phyloP scores from a whole-genome alignment of 2,329 filamentous ascomycete species.

The Tolypocladium cylindrosporum region DNA sequence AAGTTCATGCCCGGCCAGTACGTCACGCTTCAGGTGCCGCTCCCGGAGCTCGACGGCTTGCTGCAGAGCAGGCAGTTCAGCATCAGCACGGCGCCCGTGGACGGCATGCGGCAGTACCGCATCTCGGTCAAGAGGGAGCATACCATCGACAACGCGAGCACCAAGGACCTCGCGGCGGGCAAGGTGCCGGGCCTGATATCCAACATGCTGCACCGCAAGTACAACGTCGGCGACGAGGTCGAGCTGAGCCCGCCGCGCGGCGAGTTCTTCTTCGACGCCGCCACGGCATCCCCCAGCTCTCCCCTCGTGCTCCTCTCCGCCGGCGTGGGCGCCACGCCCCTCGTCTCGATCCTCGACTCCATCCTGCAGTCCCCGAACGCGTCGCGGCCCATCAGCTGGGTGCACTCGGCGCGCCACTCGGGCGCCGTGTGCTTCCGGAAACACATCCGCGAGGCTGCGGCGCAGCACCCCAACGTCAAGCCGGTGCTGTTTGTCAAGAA shows the following conservation, averaged over 20 bases:
- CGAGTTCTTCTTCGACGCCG: slow-evolving; percentile 51
- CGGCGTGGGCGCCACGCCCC: slow-evolving; percentile 58
- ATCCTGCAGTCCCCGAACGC: slow-evolving; percentile 23
- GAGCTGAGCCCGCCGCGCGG: slow-evolving; percentile 46
- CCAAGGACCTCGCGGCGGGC: slow-evolving; percentile 21
- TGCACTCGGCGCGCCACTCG: slow-evolving; percentile 47
- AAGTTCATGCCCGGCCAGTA: slow-evolving; percentile 63
- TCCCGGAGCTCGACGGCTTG: slow-evolving; percentile 49
- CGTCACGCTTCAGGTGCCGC: slow-evolving; percentile 52
- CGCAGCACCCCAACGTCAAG: slow-evolving; percentile 16
- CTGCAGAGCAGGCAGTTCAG: slow-evolving; percentile 68
- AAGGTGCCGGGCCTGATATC: slow-evolving; percentile 38
- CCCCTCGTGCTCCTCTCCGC: slow-evolving; percentile 58
- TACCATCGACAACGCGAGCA: slow-evolving; percentile 13
- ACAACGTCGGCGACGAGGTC: slow-evolving; percentile 39
- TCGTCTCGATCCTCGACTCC: slow-evolving; percentile 55
- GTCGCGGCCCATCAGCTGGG: slow-evolving; percentile 45
- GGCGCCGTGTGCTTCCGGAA: slow-evolving; percentile 44
- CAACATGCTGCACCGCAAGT: slow-evolving; percentile 39
- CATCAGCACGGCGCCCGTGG: slow-evolving; percentile 46
- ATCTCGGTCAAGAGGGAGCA: slow-evolving; percentile 66
- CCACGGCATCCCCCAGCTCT: slow-evolving; percentile 27
- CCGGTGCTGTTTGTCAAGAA: slow-evolving; percentile 41
- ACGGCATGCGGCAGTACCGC: slow-evolving; percentile 51
- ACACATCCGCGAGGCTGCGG: slow-evolving; percentile 33